Conservation (phyloP, 352 stramenopile species). For the Phytophthora pinifolia region DNA sequence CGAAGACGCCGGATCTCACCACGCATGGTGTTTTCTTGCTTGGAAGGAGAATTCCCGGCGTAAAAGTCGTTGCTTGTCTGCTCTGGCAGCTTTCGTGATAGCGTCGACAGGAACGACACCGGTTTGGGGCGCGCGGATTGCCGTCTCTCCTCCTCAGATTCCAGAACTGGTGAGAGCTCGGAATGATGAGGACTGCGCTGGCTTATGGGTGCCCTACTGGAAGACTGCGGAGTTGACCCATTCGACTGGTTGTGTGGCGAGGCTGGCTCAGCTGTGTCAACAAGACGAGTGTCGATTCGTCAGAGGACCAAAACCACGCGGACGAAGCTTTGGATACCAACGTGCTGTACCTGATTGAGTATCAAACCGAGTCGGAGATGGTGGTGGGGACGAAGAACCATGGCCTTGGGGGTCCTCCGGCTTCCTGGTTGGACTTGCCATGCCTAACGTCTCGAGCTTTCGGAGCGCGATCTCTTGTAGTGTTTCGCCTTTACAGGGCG, state of each 20-base stretch:
- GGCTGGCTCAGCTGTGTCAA: slow-evolving; percentile 3
- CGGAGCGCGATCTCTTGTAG: slow-evolving; percentile 43
- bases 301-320: slow-evolving; percentile 1
- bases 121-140: slow-evolving; percentile 7
- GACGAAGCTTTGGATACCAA: not conserved
- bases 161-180: slow-evolving; percentile 1
- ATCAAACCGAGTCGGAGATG: slow-evolving; percentile 23
- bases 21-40: slow-evolving; percentile 25
- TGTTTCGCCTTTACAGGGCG: slow-evolving; percentile 39
- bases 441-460: slow-evolving; percentile 42
- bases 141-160: slow-evolving; percentile 5
- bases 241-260: slow-evolving; percentile 12
- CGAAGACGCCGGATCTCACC: slow-evolving; percentile 38
- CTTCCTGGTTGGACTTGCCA: slow-evolving; percentile 25
- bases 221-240: slow-evolving; percentile 7
- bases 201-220: slow-evolving; percentile 7
- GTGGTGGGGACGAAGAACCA: slow-evolving; percentile 1
- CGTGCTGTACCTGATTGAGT: slow-evolving; percentile 23
- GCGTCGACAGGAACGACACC: slow-evolving; percentile 21
- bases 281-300: not conserved
- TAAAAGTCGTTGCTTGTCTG: slow-evolving; percentile 1
- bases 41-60: slow-evolving; percentile 1
- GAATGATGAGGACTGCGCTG: not conserved
- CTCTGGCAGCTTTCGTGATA: slow-evolving; percentile 10
- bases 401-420: not conserved